These are phyloP conservation scores for Microstegium vimineum DNA, from an alignment of 176 grass and related monocot species.

Conservation along the genomic window DNA sequence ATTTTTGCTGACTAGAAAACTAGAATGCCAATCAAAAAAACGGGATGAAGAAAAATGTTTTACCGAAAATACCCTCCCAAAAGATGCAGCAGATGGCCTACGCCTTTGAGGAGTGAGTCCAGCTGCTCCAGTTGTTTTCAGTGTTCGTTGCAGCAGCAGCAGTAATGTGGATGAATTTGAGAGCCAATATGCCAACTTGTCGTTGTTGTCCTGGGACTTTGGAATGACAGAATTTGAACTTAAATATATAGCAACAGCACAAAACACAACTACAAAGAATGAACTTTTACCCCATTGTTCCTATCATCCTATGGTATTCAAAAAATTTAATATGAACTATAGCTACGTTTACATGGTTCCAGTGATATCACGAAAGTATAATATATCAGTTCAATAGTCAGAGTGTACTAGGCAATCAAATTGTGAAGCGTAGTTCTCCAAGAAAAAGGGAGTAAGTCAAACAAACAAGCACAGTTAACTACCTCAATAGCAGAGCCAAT, in stretches of 20 bases:
- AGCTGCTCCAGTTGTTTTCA: slow-evolving; percentile 79
- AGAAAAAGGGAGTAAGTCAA: not conserved
- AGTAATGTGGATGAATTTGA: slow-evolving; percentile 95
- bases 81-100: slow-evolving; percentile 76
- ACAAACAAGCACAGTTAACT: slow-evolving; percentile 7
- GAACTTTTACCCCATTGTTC: slow-evolving; percentile 3
- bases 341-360: not conserved
- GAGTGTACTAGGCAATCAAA: slow-evolving; percentile 18
- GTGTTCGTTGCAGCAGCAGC: slow-evolving; percentile 85
- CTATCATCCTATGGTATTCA: not conserved
- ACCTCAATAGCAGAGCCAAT: slow-evolving; percentile 94
- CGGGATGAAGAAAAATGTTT: slow-evolving; percentile 14
- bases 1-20: slow-evolving; percentile 18
- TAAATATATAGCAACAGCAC: slow-evolving; percentile 7
- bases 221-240: slow-evolving; percentile 25
- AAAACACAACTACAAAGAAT: not conserved
- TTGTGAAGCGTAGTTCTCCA: not conserved
- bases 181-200: slow-evolving; percentile 92
- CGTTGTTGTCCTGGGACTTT: slow-evolving; percentile 76
- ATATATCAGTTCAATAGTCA: slow-evolving; percentile 7
- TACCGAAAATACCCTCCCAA: slow-evolving; percentile 94
- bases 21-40: slow-evolving; percentile 12
- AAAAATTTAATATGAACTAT: not conserved
- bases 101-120: slow-evolving; percentile 86
- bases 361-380: not conserved